Percentiles rank a stretch among this genome's conserved stretches.
These are phyloP conservation scores for Geotrichum klebahnii DNA, from an alignment of 1,139 yeast genomes.

Conservation along the genomic window DNA sequence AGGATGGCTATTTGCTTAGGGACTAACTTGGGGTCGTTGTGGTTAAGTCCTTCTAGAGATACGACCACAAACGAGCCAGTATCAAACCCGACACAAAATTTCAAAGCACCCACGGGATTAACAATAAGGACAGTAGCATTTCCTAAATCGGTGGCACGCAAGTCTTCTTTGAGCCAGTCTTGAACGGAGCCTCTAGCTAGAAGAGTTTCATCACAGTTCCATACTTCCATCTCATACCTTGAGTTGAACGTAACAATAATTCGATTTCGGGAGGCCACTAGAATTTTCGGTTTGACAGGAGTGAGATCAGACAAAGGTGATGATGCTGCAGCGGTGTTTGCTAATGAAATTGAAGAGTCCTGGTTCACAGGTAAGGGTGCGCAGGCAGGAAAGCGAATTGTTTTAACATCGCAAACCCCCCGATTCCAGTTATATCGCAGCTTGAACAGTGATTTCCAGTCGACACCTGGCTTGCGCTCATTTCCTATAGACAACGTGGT, in stretches of 20 bases:
- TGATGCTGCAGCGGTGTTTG: background rate
- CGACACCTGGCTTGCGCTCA: conserved; percentile 9
- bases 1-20: conserved; percentile 17
- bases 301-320: background rate
- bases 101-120: conserved; percentile 18
- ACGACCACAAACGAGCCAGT: conserved; percentile 21
- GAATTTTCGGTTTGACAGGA: background rate
- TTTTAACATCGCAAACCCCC: conserved; percentile 15
- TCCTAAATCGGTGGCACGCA: conserved; percentile 2
- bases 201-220: conserved; percentile 8
- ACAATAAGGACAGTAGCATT: conserved; percentile 15
- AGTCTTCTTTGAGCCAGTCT: conserved; percentile 4
- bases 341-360: background rate
- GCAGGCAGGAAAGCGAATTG: background rate
- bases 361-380: background rate
- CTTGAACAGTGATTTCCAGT: conserved; percentile 20
- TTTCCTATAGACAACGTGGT: conserved; percentile 8
- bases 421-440: conserved; percentile 21
- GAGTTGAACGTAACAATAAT: conserved; percentile 11
- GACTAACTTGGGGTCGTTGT: background rate
- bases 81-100: conserved; percentile 20
- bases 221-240: conserved; percentile 10
- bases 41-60: conserved; percentile 16
- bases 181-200: conserved; percentile 6
- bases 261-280: conserved; percentile 20